Base-by-base conservation (phyloP, 176 grass and related monocot species). In the Oryza longistaminata region DNA sequence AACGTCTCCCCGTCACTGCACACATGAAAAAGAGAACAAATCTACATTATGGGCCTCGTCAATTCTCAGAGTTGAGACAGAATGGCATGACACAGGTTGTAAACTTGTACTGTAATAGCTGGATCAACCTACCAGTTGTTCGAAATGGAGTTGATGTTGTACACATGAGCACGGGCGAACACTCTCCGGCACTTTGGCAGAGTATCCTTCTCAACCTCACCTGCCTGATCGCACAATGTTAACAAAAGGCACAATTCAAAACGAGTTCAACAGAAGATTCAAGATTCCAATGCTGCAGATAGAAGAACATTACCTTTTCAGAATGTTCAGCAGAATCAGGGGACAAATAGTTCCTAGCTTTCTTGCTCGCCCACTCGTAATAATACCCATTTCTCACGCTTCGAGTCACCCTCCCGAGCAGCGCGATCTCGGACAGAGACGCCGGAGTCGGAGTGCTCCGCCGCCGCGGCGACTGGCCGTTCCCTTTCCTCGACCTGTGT, bases 1-100 rank as follows among this genome's bases (percentile, higher is more conserved):
- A 92, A 87, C 73, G 90, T 92, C 87, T 92, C 90, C 8, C 83
- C 76, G 22, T 89, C 87, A 25, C 90, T 92, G 83, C 0, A 80
- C 27, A 67, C 7, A n/a, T 58, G 53, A 58, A 43, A 43, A 2
- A 43, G 42, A 43, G 9, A 10, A 43, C 9, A 43, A 43, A 43
- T 43, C 42, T 43, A 10, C 9, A 43, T 11, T 10, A 43, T 43
- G 42, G 42, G 11, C 42, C 9, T 43, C 42, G 42, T 1, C 2
- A 43, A 43, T 43, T 42, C 42, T 43, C 42, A 43, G 42, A 7
- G 42, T 43, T 43, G 0, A 43, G 42, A 10, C 9, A 43, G 9
- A 43, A 43, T 43, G 42, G 9, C 42, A 43, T 43, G 42, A 43
- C 42, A 43, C 42, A 43, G 42, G 42, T 10, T 43, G 42, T 43